These are phyloP conservation scores for Fusarium sp. DNA, from an alignment of 2,329 filamentous ascomycete genomes.

Conservation along the genomic window DNA sequence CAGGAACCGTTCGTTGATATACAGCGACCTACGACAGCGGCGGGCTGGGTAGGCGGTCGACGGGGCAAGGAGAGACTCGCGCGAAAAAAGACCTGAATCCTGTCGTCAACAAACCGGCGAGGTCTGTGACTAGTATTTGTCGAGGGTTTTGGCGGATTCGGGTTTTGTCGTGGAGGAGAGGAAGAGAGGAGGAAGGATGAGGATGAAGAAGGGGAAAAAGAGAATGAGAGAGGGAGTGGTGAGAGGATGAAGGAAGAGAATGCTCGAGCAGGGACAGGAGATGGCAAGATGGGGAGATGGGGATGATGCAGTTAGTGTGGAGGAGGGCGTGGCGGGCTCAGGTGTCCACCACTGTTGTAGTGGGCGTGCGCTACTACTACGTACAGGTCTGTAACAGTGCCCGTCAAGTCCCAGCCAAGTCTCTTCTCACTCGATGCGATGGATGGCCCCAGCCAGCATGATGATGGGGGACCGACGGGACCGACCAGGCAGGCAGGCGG, in stretches of 20 bases:
- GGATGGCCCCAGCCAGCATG: neutral
- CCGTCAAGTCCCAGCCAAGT: conserved; percentile 28
- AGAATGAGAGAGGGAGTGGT: conserved; percentile 39
- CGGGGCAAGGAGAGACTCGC: conserved; percentile 44
- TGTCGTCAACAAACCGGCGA: conserved; percentile 46
- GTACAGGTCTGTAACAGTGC: conserved; percentile 27
- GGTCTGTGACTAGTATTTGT: conserved; percentile 51
- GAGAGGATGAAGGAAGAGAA: conserved; percentile 42
- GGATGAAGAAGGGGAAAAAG: conserved; percentile 33
- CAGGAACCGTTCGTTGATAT: conserved; percentile 28
- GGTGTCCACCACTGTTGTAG: conserved; percentile 34
- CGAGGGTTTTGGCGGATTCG: conserved; percentile 53
- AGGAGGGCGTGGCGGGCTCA: conserved; percentile 42
- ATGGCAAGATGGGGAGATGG: conserved; percentile 43
- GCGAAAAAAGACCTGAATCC: conserved; percentile 50
- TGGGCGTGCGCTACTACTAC: conserved; percentile 12
- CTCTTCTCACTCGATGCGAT: conserved; percentile 4
- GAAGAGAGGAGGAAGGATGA: conserved; percentile 36
- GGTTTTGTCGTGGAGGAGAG: conserved; percentile 47
- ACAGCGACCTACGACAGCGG: conserved; percentile 44
- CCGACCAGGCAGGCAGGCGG: neutral
- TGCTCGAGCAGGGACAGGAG: conserved; percentile 32
- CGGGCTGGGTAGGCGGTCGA: conserved; percentile 45
- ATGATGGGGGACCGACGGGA: neutral
- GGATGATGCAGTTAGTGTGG: conserved; percentile 43